Percentiles rank a stretch among this genome's conserved stretches.
These are phyloP conservation scores for Pleurotus tuber-regium DNA, from an alignment of 768 basidiomycete genomes.

Conservation along the genomic window DNA sequence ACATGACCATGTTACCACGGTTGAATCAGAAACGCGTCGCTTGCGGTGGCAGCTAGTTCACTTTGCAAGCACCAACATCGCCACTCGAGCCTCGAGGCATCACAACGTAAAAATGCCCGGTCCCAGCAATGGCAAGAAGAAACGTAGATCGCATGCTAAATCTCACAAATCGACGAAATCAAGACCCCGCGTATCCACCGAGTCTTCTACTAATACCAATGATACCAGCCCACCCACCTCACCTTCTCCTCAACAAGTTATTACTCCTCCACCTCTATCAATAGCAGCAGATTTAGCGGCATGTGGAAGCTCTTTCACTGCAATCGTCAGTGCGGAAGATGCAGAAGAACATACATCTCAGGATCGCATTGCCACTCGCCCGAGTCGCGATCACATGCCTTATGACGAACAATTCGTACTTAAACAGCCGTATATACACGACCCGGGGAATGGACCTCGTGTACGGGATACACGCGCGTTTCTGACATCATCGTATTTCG, in stretches of 20 bases:
- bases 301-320: not conserved
- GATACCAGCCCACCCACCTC: not conserved
- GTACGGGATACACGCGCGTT: slow-evolving; percentile 69
- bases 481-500: slow-evolving; percentile 59
- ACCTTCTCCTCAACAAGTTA: not conserved
- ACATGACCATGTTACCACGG: not conserved
- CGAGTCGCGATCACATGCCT: slow-evolving; percentile 1
- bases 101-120: slow-evolving; percentile 57
- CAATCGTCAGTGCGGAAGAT: not conserved
- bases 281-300: not conserved
- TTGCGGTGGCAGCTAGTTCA: not conserved
- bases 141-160: slow-evolving; percentile 28
- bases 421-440: slow-evolving; percentile 62
- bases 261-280: not conserved
- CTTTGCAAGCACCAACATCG: not conserved
- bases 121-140: slow-evolving; percentile 53
- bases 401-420: slow-evolving; percentile 26
- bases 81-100: not conserved
- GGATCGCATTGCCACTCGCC: not conserved
- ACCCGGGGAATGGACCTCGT: slow-evolving; percentile 78
- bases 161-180: slow-evolving; percentile 29
- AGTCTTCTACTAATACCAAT: slow-evolving; percentile 6
- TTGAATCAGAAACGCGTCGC: not conserved
- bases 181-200: slow-evolving; percentile 13
- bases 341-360: slow-evolving; percentile 8